Base-by-base conservation (phyloP, 2,329 filamentous ascomycete species). In the Arthrobotrys entomopaga region DNA sequence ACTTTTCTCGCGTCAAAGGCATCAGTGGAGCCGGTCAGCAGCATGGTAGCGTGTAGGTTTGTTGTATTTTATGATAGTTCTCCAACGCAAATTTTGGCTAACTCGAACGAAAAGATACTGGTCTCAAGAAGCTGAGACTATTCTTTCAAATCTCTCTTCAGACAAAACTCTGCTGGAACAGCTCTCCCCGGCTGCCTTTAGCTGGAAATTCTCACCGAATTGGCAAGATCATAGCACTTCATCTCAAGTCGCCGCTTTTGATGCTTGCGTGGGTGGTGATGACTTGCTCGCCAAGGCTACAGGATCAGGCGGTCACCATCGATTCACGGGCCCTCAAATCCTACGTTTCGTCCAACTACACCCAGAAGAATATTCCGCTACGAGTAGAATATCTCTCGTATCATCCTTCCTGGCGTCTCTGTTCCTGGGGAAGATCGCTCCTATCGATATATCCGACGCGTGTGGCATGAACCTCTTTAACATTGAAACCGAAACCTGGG, bases 161-260 rank as follows among this genome's bases (percentile, higher is more conserved):
- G 82, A 82, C 19, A 87, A 86, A 80, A 83, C 85, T 0, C 83
- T 98, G 53, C 85, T 91, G 57, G 88, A 91, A 73, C 93, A 96
- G 83, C 84, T 98, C 24, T 82, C 81, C 69, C 79, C 81, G 24
- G 83, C 84, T 8, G 91, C 90, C 0, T 91, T 98, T 80, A 91
- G 93, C 15, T 90, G 96, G 81, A 89, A 91, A 3, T 93, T 89
- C 83, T 93, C 92, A 77, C 95, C 95, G 6, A 99, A 98, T 81
- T 99, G 95, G 95, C 95, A 98, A 83, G 95, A 99, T 81, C 90
- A 93, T 75, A 97, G 93, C 82, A 98, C 95, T 1, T 93, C 97
- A 83, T 85, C 85, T 77, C 91, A 99, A 83, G 97, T 93, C 80
- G 93, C 97, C 81, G 85, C 87, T 76, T 98, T 98, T 80, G 93